Base-by-base conservation (phyloP, 164 flowering plant species). In the Vitis rupestris region DNA sequence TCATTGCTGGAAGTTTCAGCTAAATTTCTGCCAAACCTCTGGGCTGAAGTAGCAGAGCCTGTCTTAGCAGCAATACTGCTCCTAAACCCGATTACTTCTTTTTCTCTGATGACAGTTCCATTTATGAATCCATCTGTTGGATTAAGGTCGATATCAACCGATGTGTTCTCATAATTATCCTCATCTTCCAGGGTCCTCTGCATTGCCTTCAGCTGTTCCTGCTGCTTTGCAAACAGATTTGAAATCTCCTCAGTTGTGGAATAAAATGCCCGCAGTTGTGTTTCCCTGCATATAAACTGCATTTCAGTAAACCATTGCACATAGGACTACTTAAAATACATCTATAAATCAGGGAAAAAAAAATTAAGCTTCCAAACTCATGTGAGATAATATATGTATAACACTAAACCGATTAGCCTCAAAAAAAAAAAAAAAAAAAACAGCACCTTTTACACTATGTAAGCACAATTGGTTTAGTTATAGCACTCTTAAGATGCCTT, bases 161-260 rank as follows among this genome's bases (percentile, higher is more conserved):
- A 90, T 0, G 83, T 81, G 55, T 84, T 86, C 59, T 88, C 91
- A 74, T 87, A 85, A 66, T 93, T 90, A 50, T 96, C 99, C 73
- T 96, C 95, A 75, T 93, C 98, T 80, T 96, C 99, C 68, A 96
- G 77, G 54, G 98, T 89, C 75, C 85, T 92, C 68, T 85, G 99
- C 99, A 96, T 96, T 30, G 97, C 77, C 74, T 90, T 96, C 64
- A 96, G 83, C 75, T 96, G 99, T 72, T 92, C 94, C 75, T 93
- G 98, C 85, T 96, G 99, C 86, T 90, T 93, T 13, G 86, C 72
- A 67, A 93, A 90, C 58, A 96, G 68, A 56, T 69, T 71, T 1
- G 90, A 81, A 47, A 96, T 96, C 82, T 93, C 98, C 83, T 90
- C 99, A 0, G 99, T 96, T 1, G 99, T 96, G 44, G 99, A 93